Evolutionary conservation across 257 asterid genomes (phyloP), one percentile per base, ranked within the genome.

Genomic region (Solanum habrochaites): DNA sequence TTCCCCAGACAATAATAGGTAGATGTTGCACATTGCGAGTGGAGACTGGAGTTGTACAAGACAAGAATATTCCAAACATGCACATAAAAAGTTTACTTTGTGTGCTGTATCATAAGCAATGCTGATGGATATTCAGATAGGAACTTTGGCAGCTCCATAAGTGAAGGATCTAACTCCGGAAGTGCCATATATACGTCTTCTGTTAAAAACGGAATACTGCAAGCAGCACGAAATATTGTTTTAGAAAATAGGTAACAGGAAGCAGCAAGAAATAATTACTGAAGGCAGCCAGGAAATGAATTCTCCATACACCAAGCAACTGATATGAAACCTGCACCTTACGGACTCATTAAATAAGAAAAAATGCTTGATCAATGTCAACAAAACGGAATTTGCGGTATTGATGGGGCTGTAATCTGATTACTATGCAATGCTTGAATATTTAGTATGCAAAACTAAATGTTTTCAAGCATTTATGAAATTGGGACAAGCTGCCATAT

Each of bases 171-270:
- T 15, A 95, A 88, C 42, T 94, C 93, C 11, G 98, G 97, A 91
- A 97, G 96, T 39, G 99, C 99, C 99, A 97, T 94, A 87, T 97
- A 95, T 86, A 97, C 95, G 91, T 97, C 99, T 87, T 97, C 99
- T 0, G 99, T 96, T 86, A 98, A 93, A 93, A 97, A 97, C 6
- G 99, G 99, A 88, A 96, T 95, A 94, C 99, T 97, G 92, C 94
- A 89, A 85, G 42, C 87, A 62, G 67, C 43, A 80, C 49, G 6
- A 80, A 27, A 78, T 16, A 27, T 27, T 15, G 31, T 16, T 32
- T 32, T 52, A 4, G 5, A 29, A 16, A 70, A 31, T 70, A 70
- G 42, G n/a, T 16, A 70, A 31, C 77, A 70, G 77, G 16, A 89
- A 85, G 56, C 86, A 64, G 69, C 85, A 80, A 49, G 42, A 80